These are phyloP conservation scores for Trichosporon asahii DNA, from an alignment of 1,284 basidiomycete genomes.

Conservation along the genomic window DNA sequence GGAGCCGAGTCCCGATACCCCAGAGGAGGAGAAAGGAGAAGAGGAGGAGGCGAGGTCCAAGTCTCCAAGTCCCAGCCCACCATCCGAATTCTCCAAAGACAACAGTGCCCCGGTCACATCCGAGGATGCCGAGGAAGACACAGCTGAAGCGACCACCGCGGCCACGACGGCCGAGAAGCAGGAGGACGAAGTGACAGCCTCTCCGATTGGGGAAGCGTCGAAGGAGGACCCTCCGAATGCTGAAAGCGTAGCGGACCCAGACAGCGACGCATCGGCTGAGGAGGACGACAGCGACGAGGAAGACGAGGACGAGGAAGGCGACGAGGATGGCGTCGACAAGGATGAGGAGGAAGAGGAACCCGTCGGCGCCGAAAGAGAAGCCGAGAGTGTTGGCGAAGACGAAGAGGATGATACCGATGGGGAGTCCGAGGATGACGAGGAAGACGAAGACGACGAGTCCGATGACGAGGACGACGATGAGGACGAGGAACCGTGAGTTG, in stretches of 20 bases:
- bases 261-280: too few species aligned
- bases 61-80: too few species aligned
- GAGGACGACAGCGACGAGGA: too few species aligned
- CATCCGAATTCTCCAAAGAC: too few species aligned
- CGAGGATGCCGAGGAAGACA: too few species aligned
- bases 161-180: too few species aligned
- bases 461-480: conserved; percentile 41
- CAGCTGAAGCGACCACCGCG: too few species aligned
- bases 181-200: too few species aligned
- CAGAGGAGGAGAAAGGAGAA: background rate
- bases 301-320: background rate
- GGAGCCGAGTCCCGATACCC: background rate
- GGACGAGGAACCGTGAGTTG: conserved; percentile 50
- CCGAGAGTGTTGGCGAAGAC: background rate
- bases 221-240: background rate
- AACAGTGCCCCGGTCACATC: too few species aligned
- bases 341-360: background rate
- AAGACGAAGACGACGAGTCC: conserved; percentile 9
- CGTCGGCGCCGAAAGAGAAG: background rate
- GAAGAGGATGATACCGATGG: conserved; percentile 25
- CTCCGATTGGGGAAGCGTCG: too few species aligned
- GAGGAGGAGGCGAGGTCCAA: background rate
- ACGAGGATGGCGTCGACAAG: background rate
- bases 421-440: conserved; percentile 60
- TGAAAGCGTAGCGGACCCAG: background rate